phyloP scores from a whole-genome alignment of 257 asterid species.

The Fraxinus americana region DNA sequence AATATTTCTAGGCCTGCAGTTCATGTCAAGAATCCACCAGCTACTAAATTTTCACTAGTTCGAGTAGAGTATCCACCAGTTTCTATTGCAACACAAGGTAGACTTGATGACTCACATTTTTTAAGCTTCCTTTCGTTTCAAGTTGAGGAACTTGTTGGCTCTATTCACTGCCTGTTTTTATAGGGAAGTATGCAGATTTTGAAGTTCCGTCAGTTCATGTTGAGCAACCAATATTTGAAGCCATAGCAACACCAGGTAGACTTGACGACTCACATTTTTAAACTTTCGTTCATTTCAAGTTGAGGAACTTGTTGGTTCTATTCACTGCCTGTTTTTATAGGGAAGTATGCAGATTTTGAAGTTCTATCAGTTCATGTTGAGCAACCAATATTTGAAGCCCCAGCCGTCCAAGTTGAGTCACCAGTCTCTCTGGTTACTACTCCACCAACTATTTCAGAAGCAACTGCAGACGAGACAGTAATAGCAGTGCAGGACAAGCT shows the following conservation, averaged over 20 bases:
- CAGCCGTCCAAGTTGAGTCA: constrained; percentile 24
- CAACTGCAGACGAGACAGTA: constrained; percentile 31
- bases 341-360: not conserved
- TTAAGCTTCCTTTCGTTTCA: constrained; percentile 35
- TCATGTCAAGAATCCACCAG: constrained; percentile 35
- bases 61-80: constrained; percentile 27
- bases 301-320: constrained; percentile 34
- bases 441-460: constrained; percentile 25
- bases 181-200: constrained; percentile 1
- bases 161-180: constrained; percentile 25
- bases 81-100: constrained; percentile 7
- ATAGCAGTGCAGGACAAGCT: constrained; percentile 29
- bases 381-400: constrained; percentile 29
- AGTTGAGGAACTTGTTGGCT: constrained; percentile 33
- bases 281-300: constrained; percentile 32
- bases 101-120: constrained; percentile 20
- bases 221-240: constrained; percentile 29
- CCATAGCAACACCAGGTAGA: constrained; percentile 10
- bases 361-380: not conserved
- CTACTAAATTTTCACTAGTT: constrained; percentile 34
- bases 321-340: constrained; percentile 25
- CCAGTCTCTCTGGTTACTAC: constrained; percentile 25
- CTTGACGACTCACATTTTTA: constrained; percentile 25
- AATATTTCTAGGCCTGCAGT: constrained; percentile 32
- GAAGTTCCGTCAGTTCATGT: not conserved